phyloP scores from a whole-genome alignment of 306 rosid genomes.

The Acacia acuminata region DNA sequence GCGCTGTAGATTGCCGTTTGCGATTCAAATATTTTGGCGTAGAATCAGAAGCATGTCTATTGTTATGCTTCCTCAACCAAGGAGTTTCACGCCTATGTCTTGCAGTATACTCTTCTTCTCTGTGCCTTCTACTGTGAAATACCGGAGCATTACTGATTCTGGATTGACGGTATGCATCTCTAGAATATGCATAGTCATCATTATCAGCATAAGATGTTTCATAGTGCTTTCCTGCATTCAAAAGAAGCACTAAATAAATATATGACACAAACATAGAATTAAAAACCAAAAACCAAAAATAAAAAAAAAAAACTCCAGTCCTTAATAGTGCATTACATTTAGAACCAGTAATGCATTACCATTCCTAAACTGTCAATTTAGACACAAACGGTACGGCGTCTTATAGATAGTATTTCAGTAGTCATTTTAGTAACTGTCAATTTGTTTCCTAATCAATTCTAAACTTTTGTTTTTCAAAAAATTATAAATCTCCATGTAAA shows the following conservation, averaged over 20 bases:
- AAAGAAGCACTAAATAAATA: neutral
- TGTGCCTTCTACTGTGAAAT: neutral
- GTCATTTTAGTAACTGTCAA: neutral
- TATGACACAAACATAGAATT: neutral
- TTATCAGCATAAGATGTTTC: neutral
- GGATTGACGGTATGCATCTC: neutral
- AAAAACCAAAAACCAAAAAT: too few relatives aligned
- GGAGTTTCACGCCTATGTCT: slow-evolving; percentile 18
- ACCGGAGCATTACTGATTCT: slow-evolving; percentile 13
- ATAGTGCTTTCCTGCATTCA: slow-evolving; percentile 30
- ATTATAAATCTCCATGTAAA: neutral
- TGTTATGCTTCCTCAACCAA: neutral
- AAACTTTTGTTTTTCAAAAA: neutral
- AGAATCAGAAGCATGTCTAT: neutral
- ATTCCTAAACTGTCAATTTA: too few relatives aligned
- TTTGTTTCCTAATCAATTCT: neutral
- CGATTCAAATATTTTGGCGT: neutral
- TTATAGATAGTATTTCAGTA: neutral
- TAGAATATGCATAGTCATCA: neutral
- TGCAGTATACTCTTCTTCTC: slow-evolving; percentile 10
- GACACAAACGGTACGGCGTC: too few relatives aligned
- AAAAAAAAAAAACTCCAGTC: too few relatives aligned
- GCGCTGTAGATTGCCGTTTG: neutral
- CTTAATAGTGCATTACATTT: too few relatives aligned
- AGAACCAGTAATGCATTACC: too few relatives aligned